phyloP scores from a whole-genome alignment of 2,329 filamentous ascomycete species.

The Paecilomyces niveus region DNA sequence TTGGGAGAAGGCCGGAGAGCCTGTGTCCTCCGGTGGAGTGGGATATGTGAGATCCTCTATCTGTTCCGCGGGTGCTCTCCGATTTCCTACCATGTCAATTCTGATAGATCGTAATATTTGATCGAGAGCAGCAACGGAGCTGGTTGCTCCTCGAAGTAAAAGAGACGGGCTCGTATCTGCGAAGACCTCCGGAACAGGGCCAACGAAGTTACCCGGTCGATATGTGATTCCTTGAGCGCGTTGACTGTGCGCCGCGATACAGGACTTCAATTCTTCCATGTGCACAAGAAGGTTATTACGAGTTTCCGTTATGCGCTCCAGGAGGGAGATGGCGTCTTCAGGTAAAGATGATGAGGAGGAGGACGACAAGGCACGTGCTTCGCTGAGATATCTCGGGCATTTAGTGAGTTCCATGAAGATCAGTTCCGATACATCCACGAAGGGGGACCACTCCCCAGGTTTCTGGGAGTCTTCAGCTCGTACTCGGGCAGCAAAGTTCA shows the following conservation, averaged over 20 bases:
- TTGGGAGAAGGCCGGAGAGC: not conserved
- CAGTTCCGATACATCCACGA: conserved; percentile 15
- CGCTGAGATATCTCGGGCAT: conserved; percentile 21
- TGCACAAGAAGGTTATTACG: conserved; percentile 6
- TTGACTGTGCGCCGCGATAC: conserved; percentile 14
- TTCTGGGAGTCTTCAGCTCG: conserved; percentile 17
- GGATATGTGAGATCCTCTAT: conserved; percentile 11
- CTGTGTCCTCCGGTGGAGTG: not conserved
- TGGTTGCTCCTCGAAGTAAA: conserved; percentile 18
- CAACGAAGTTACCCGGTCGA: conserved; percentile 16
- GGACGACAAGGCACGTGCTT: conserved; percentile 7
- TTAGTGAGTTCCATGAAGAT: conserved; percentile 20
- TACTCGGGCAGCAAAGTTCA: conserved; percentile 16
- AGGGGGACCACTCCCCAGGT: conserved; percentile 16
- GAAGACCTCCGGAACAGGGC: conserved; percentile 15
- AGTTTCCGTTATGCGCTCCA: conserved; percentile 12
- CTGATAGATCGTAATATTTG: conserved; percentile 9
- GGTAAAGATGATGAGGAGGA: conserved; percentile 5
- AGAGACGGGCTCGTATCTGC: conserved; percentile 17
- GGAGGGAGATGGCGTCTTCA: conserved; percentile 1
- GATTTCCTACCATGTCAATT: conserved; percentile 7
- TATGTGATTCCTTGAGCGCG: conserved; percentile 16
- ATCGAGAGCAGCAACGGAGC: conserved; percentile 12
- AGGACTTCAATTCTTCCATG: conserved; percentile 9
- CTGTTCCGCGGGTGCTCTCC: not conserved